phyloP scores from a whole-genome alignment of 1,284 basidiomycete species.

The Heliocybe sulcata region DNA sequence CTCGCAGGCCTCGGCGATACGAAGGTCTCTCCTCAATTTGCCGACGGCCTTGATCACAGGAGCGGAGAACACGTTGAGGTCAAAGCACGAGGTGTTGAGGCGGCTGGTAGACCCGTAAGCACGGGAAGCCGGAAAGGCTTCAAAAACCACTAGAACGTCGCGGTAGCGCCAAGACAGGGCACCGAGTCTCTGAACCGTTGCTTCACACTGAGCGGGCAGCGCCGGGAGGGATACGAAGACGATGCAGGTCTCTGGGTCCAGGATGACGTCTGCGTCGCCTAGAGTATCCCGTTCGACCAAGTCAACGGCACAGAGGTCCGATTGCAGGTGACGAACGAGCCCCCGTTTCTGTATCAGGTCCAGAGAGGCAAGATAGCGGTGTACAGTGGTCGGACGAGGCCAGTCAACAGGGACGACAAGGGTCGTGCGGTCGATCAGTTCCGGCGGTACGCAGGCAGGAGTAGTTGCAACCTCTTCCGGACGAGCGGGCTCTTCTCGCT shows the following conservation, averaged over 20 bases:
- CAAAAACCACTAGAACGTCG: conserved; percentile 51
- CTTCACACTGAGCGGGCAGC: conserved; percentile 43
- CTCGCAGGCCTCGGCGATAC: conserved; percentile 49
- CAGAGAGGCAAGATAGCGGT: conserved; percentile 63
- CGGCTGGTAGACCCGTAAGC: conserved; percentile 13
- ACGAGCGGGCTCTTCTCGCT: too few relatives aligned
- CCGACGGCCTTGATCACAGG: conserved; percentile 59
- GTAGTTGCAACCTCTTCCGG: too few relatives aligned
- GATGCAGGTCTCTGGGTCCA: conserved; percentile 34
- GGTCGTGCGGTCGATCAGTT: conserved; percentile 42
- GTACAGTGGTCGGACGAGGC: conserved; percentile 27
- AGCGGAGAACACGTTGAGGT: conserved; percentile 39
- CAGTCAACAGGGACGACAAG: conserved; percentile 31
- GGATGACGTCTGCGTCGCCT: conserved; percentile 33
- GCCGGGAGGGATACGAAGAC: conserved; percentile 47
- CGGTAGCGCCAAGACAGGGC: conserved; percentile 52
- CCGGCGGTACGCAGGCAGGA: conserved; percentile 22
- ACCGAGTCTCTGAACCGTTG: conserved; percentile 30
- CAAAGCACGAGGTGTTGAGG: conserved; percentile 20
- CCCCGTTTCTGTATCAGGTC: conserved; percentile 58
- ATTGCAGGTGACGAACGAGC: conserved; percentile 42
- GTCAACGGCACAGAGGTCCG: conserved; percentile 35
- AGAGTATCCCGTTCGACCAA: conserved; percentile 57
- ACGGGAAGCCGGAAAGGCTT: conserved; percentile 48
- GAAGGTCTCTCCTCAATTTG: conserved; percentile 53